These are phyloP conservation scores for Macrolepiota fuliginosa DNA, from an alignment of 768 basidiomycete species.

Conservation along the genomic window DNA sequence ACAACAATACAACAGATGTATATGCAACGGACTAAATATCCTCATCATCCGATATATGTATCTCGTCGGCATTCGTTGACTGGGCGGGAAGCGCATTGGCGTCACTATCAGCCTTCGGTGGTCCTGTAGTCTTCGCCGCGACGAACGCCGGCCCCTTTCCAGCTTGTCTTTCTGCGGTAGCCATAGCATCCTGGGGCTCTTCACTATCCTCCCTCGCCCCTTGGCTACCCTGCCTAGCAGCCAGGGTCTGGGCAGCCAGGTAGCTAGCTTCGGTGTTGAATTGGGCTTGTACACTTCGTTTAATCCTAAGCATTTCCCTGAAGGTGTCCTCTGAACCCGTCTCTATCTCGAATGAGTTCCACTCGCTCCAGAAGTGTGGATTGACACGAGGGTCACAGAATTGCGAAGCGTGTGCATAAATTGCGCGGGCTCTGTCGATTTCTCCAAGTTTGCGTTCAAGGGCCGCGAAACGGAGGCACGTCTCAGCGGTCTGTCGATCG, in stretches of 20 bases:
- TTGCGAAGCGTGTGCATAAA: conserved; percentile 97
- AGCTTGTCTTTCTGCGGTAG: conserved; percentile 71
- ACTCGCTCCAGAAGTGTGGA: conserved; percentile 93
- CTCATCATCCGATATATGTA: conserved; percentile 86
- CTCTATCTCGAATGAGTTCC: conserved; percentile 98
- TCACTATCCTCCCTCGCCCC: conserved; percentile 28
- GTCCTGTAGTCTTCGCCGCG: conserved; percentile 60
- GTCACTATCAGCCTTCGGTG: conserved; percentile 32
- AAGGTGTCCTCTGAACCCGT: conserved; percentile 99
- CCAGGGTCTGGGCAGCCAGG: conserved; percentile 85
- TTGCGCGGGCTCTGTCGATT: conserved; percentile 94
- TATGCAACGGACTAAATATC: conserved; percentile 39
- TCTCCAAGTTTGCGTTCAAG: conserved; percentile 98
- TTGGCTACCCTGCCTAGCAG: conserved; percentile 58
- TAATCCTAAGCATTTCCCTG: conserved; percentile 92
- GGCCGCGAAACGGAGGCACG: conserved; percentile 94
- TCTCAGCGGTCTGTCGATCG: conserved; percentile 92
- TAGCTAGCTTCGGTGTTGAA: conserved; percentile 98
- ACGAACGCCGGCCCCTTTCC: conserved; percentile 73
- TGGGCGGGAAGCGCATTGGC: conserved; percentile 27
- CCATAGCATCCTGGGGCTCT: conserved; percentile 78
- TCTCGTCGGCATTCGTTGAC: conserved; percentile 72
- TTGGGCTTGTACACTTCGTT: conserved; percentile 96
- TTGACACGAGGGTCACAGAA: conserved; percentile 96
- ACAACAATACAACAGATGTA: conserved; percentile 13